Evolutionary conservation across 2,329 filamentous ascomycete species (phyloP).

Genomic region (Ophiocordyceps camponoti-floridani): DNA sequence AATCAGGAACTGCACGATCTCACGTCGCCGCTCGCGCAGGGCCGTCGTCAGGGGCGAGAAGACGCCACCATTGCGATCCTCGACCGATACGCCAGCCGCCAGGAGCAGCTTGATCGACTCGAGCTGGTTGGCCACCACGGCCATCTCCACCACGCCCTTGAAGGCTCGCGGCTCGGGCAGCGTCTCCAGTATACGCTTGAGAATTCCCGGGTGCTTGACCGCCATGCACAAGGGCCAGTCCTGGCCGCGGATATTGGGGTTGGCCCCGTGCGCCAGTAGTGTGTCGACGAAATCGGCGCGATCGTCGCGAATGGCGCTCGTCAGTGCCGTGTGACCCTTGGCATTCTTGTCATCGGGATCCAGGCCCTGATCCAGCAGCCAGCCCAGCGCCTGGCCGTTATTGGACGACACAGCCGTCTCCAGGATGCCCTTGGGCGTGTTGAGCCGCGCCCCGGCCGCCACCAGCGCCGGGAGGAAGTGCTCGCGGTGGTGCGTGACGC

Average conservation of each 20-base stretch:
- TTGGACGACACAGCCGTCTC: conserved; percentile 46
- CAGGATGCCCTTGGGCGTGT: conserved; percentile 44
- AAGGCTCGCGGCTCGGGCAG: conserved; percentile 41
- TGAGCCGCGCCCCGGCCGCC: conserved; percentile 39
- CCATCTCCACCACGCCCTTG: conserved; percentile 50
- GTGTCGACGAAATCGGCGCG: conserved; percentile 39
- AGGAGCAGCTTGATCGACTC: conserved; percentile 50
- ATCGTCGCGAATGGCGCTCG: conserved; percentile 46
- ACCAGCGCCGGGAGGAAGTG: conserved; percentile 42
- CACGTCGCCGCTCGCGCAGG: conserved; percentile 42
- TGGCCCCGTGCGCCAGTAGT: conserved; percentile 38
- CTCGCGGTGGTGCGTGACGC: conserved; percentile 44
- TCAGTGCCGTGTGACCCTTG: conserved; percentile 42
- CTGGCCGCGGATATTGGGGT: conserved; percentile 43
- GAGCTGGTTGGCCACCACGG: conserved; percentile 47
- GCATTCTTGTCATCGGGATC: conserved; percentile 40
- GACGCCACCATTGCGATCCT: conserved; percentile 56
- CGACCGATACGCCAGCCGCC: conserved; percentile 45
- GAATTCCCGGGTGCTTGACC: conserved; percentile 39
- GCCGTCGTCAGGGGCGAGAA: conserved; percentile 53
- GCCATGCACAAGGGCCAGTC: conserved; percentile 59
- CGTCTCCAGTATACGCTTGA: conserved; percentile 37
- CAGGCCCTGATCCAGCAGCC: conserved; percentile 40
- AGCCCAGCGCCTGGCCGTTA: conserved; percentile 40
- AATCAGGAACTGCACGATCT: conserved; percentile 43